Base-by-base conservation (phyloP, 257 asterid species). In the Solanum raphanifolium region DNA sequence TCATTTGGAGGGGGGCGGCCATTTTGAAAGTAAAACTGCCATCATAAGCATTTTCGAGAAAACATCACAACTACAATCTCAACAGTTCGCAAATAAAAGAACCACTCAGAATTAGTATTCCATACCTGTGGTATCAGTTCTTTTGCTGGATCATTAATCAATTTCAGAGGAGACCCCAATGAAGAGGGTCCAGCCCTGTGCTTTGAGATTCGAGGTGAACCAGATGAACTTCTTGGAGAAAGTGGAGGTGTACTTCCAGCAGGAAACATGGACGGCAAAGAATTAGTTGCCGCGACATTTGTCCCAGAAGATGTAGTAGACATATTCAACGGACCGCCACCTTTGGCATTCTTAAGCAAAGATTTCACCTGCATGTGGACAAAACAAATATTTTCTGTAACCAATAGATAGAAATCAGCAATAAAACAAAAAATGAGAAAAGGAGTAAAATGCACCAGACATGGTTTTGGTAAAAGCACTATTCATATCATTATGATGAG, bases 211-310 rank as follows among this genome's bases (percentile, higher is more conserved):
- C 99, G 94, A 90, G 99, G 99, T 55, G 99, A 97, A 83, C 99
- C 99, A 46, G 98, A 90, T 43, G 99, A 97, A 88, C 98, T 96
- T 92, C 99, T 96, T 23, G 99, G 99, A 73, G 99, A 97, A 91
- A 96, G 99, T 85, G 99, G 99, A 15, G 99, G 99, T 13, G 99
- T 94, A 91, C 99, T 97, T 66, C 99, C 98, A 84, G 98, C 98
- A 85, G 99, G 96, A 90, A 97, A 97, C 98, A 96, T 96, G 69
- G 99, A 97, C 87, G 99, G 99, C 92, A 96, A 87, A 25, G 98
- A 90, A 91, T 94, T 97, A 91, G 90, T 92, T 88, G 95, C 88
- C 62, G 94, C 93, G 69, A 93, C 92, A 92, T 92, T 95, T 84
- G 95, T 60, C 89, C 92, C 90, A 52, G 92, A 83, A 58, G 98